Evolutionary conservation across 176 grass and related monocot species (phyloP).

Genomic region (Phoenix roebelenii): DNA sequence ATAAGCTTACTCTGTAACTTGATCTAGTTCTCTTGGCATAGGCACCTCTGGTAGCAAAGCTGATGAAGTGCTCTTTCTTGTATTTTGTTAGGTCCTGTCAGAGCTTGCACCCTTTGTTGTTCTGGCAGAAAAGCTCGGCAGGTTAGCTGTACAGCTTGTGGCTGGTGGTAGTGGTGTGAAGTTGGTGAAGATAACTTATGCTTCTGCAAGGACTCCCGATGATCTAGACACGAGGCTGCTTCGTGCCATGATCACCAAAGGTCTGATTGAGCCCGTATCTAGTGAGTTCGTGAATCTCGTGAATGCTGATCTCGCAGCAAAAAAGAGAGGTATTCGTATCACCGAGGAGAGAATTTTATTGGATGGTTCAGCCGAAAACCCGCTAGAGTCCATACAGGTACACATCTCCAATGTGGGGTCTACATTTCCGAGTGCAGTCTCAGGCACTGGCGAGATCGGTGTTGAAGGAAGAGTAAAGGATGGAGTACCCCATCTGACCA

Average conservation of each 20-base stretch:
- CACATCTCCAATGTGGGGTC: not conserved
- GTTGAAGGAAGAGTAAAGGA: not conserved
- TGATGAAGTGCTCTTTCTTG: not conserved
- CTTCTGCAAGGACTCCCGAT: not conserved
- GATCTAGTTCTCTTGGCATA: no score
- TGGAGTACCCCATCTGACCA: not conserved
- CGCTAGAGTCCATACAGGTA: not conserved
- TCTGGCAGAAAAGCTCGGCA: not conserved
- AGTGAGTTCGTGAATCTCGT: constrained; percentile 4
- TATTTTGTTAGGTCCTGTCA: not conserved
- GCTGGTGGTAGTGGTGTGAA: constrained; percentile 2
- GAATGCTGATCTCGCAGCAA: constrained; percentile 2
- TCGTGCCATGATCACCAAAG: constrained; percentile 1
- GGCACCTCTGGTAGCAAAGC: no score
- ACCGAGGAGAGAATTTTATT: constrained; percentile 1
- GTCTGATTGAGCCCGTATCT: not conserved
- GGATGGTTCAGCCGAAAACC: constrained; percentile 1
- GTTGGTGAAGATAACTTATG: not conserved
- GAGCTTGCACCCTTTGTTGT: constrained; percentile 2
- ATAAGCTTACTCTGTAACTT: no score
- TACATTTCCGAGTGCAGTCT: not conserved
- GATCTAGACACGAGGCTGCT: constrained; percentile 2
- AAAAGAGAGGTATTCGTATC: not conserved
- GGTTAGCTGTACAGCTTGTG: not conserved
- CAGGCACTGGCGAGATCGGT: not conserved